phyloP scores from a whole-genome alignment of 805 yeast genomes.

The Yarrowia keelungensis region DNA sequence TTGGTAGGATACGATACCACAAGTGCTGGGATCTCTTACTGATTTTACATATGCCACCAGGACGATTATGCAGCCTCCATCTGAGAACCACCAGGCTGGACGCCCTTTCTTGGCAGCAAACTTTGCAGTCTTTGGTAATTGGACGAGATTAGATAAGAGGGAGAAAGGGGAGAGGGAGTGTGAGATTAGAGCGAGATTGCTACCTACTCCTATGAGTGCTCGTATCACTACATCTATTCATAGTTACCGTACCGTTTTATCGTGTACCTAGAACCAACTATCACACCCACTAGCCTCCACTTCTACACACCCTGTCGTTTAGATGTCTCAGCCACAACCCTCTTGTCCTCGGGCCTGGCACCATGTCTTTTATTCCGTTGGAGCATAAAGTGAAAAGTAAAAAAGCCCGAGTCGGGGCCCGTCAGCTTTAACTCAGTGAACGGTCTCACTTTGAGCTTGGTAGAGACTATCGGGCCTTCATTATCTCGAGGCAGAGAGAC shows the following conservation, averaged over 20 bases:
- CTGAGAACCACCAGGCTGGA: not conserved
- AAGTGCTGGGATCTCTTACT: not conserved
- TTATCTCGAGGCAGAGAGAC: not conserved
- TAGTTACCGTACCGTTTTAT: too few relatives aligned
- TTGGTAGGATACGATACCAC: too few relatives aligned
- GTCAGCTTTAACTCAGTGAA: not conserved
- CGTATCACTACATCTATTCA: too few relatives aligned
- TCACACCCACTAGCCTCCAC: too few relatives aligned
- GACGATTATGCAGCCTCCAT: conserved; percentile 1
- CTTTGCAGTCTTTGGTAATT: conserved; percentile 20
- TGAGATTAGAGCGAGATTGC: not conserved
- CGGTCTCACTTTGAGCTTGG: not conserved
- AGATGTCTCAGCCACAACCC: conserved; percentile 31
- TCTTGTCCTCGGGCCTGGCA: conserved; percentile 31
- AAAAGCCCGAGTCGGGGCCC: conserved; percentile 6
- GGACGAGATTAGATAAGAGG: conserved; percentile 26
- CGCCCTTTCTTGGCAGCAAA: conserved; percentile 32
- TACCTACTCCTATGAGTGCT: too few relatives aligned
- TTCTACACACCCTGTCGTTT: too few relatives aligned
- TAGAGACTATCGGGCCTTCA: too few relatives aligned
- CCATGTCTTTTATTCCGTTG: not conserved
- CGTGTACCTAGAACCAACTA: too few relatives aligned
- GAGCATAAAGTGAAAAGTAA: not conserved
- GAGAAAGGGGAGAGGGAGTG: not conserved
- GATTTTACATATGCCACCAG: conserved; percentile 1